Percentiles rank a stretch among this genome's conserved stretches.
phyloP scores from a whole-genome alignment of 129 eudicot species.

The Tagetes patula region DNA sequence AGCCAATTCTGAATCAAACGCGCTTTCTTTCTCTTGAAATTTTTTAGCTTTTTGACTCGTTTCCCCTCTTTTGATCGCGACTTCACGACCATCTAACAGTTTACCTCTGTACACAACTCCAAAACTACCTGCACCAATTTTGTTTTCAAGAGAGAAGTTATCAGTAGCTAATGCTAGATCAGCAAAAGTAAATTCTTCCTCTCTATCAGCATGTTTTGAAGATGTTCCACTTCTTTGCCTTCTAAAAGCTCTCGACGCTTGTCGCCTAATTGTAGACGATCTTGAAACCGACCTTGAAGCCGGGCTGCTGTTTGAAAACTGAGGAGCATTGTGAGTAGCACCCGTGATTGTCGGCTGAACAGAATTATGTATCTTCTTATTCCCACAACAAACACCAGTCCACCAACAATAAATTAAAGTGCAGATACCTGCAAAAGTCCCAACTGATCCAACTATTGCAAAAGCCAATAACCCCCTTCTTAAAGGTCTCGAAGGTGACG shows the following conservation, averaged over 20 bases:
- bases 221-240: constrained; percentile 97
- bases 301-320: constrained; percentile 51
- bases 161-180: constrained; percentile 76
- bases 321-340: constrained; percentile 41
- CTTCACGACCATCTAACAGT: constrained; percentile 82
- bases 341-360: constrained; percentile 82
- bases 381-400: constrained; percentile 81
- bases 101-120: constrained; percentile 95
- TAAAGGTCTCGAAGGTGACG: constrained; percentile 46
- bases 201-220: constrained; percentile 72
- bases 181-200: constrained; percentile 75
- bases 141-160: constrained; percentile 65
- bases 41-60: constrained; percentile 59
- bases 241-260: constrained; percentile 69
- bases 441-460: constrained; percentile 81
- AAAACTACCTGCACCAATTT: constrained; percentile 90
- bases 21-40: constrained; percentile 90
- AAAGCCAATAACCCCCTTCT: constrained; percentile 71
- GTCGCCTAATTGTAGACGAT: constrained; percentile 74
- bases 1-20: constrained; percentile 91
- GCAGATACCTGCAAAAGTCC: constrained; percentile 71
- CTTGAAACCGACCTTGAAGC: constrained; percentile 79
- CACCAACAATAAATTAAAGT: constrained; percentile 64
- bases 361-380: constrained; percentile 84
- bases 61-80: constrained; percentile 90